phyloP scores from a whole-genome alignment of 441 rosid genomes.

The Manihot esculenta region DNA sequence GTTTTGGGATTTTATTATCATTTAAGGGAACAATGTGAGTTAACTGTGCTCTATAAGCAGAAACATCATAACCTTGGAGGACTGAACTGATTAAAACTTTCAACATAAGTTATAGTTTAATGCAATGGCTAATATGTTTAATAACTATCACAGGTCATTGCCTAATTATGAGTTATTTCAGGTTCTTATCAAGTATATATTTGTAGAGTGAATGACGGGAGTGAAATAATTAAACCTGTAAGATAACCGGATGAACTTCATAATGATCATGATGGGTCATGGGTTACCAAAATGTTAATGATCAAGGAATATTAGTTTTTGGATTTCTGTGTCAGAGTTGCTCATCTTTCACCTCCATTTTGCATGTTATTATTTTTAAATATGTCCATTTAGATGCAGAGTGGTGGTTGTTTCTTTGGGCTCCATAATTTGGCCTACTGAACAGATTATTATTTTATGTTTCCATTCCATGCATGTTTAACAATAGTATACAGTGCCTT shows the following conservation, averaged over 20 bases:
- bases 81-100: not conserved
- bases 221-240: not conserved
- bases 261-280: not conserved
- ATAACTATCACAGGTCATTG: not conserved
- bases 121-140: constrained; percentile 1
- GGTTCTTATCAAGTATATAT: not conserved
- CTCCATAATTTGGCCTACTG: not conserved
- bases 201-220: not conserved
- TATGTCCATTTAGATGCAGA: not conserved
- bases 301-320: not conserved
- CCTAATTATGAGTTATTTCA: not conserved
- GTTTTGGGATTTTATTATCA: not conserved
- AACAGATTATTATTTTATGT: not conserved
- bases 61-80: not conserved
- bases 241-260: constrained; percentile 3
- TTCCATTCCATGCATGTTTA: not conserved
- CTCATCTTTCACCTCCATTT: not conserved
- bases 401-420: not conserved
- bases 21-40: constrained; percentile 1
- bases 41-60: not conserved
- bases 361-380: not conserved
- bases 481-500: not conserved
- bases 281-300: not conserved
- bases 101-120: not conserved
- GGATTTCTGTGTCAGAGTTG: not conserved